Percentiles rank a stretch among this genome's conserved stretches.
These are phyloP conservation scores for Sphaerulina musiva DNA, from an alignment of 2,329 filamentous ascomycete genomes.

Conservation along the genomic window DNA sequence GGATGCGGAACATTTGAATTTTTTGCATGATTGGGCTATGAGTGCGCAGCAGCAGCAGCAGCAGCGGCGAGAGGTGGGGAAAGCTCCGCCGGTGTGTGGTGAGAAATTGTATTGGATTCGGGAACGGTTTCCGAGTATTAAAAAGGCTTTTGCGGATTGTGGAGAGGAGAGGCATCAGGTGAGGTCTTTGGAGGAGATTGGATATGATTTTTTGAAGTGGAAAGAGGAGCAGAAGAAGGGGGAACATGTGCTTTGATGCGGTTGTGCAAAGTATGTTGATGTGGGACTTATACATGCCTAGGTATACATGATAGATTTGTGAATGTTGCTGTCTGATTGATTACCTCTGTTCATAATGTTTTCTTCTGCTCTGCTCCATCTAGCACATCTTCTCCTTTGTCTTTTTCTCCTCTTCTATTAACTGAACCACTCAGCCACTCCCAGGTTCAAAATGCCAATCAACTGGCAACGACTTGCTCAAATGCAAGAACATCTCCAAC, in stretches of 20 bases:
- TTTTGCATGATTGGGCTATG: conserved; percentile 56
- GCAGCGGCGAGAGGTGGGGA: conserved; percentile 43
- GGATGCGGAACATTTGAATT: conserved; percentile 66
- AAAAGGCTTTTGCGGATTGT: conserved; percentile 61
- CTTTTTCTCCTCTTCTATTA: background rate
- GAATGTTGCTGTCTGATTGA: background rate
- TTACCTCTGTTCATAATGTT: background rate
- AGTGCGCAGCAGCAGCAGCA: conserved; percentile 40
- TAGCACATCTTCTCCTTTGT: background rate
- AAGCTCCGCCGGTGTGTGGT: conserved; percentile 64
- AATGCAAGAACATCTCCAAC: background rate
- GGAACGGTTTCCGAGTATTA: conserved; percentile 60
- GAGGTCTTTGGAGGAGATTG: conserved; percentile 63
- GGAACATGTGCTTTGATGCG: conserved; percentile 2
- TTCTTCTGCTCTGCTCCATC: background rate
- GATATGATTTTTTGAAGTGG: conserved; percentile 39
- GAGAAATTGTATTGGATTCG: conserved; percentile 67
- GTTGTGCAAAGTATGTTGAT: background rate
- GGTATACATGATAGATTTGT: background rate
- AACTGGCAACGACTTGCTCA: background rate
- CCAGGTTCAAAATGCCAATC: background rate
- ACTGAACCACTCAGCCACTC: too few species aligned
- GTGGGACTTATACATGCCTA: too few species aligned
- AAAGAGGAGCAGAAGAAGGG: conserved; percentile 22
- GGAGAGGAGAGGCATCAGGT: conserved; percentile 55